Conservation (phyloP, 768 basidiomycete genomes). For the Termitomyces sp. region DNA sequence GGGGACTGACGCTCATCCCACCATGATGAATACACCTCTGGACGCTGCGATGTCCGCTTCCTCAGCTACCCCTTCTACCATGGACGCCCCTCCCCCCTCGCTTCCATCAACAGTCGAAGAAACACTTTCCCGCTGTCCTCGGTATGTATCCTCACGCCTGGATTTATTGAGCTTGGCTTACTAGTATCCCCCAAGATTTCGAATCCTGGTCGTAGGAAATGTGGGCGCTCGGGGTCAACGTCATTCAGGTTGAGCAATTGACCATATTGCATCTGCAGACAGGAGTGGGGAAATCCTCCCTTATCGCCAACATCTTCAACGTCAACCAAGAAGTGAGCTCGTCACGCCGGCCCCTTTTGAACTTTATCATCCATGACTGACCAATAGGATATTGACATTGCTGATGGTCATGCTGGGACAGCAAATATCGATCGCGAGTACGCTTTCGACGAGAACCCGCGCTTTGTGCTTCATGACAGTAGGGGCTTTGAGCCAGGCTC, state of each 20-base stretch:
- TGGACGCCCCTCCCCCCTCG: not conserved
- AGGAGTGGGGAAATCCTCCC: not conserved
- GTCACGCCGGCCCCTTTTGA: too few relatives aligned
- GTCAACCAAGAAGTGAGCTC: not conserved
- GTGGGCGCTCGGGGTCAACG: too few relatives aligned
- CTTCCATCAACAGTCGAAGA: not conserved
- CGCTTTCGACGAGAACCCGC: not conserved
- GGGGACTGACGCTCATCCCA: too few relatives aligned
- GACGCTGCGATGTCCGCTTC: too few relatives aligned
- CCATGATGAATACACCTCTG: too few relatives aligned
- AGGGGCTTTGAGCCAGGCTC: not conserved
- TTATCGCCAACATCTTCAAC: constrained; percentile 1
- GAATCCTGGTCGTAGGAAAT: too few relatives aligned
- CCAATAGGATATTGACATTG: not conserved
- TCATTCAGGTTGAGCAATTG: too few relatives aligned
- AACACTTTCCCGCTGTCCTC: not conserved
- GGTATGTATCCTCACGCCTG: too few relatives aligned
- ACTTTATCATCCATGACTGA: too few relatives aligned
- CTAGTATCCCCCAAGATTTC: too few relatives aligned
- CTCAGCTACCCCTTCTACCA: too few relatives aligned
- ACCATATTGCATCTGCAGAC: not conserved
- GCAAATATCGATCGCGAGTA: not conserved
- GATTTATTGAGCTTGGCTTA: too few relatives aligned
- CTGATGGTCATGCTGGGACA: not conserved
- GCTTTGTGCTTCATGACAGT: not conserved